Base-by-base conservation (phyloP, 1,139 yeast genomes). In the Suhomyces anneliseae region DNA sequence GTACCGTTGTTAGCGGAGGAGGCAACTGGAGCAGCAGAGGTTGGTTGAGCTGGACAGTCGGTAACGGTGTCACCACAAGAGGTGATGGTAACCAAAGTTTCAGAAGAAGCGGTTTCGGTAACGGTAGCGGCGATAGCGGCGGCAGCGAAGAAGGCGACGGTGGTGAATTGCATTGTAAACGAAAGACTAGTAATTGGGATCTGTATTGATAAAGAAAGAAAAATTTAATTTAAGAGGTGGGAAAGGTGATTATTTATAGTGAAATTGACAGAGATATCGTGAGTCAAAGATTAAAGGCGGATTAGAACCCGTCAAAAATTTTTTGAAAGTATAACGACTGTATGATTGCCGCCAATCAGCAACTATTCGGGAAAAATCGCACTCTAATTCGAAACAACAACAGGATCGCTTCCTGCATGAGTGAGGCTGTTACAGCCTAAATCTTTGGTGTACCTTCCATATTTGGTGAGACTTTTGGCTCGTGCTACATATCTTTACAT, bases 131-230 rank as follows among this genome's bases (percentile, higher is more conserved):
- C 62, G 43, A 56, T 47, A 50, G 56, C 66, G 45, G 57, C 51
- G 51, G 65, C 63, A 47, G 56, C 64, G 49, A 57, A 57, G 51
- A 62, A 55, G 48, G 65, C 66, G 60, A 57, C 38, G 55, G 54
- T 49, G 39, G 59, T 54, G 64, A 61, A 60, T 55, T 61, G 66
- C 68, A 62, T 61, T 54, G 40, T 43, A 54, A 60, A 56, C 68
- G 68, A 62, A 54, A 53, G 67, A 60, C 60, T 55, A 39, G 53
- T 7, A 7, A 34, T 34, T 42, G 32, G 38, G 44, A 47, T 49
- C 44, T 27, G 56, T 44, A 43, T 11, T 39, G 49, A 42, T 46
- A 39, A 48, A 43, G 50, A 55, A 46, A 47, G 49, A 51, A 40
- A 48, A 11, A 5, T 9, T 39, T 47, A 48, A 35, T 7, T 9